These are phyloP conservation scores for Skeletonema menzelii DNA, from an alignment of 108 stramenopile species.

Conservation along the genomic window DNA sequence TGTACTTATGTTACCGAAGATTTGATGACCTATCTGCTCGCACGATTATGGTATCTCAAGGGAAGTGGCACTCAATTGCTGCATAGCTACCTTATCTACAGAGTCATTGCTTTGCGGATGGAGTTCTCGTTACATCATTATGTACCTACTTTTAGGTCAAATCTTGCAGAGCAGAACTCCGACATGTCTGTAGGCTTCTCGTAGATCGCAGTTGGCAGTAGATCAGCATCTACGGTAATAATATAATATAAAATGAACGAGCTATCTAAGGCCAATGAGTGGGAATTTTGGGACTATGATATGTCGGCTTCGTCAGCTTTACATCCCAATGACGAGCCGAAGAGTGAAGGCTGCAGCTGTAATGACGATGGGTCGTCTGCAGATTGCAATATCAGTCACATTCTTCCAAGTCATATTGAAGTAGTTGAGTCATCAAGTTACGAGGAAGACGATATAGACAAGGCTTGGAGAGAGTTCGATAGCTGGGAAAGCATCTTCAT, in stretches of 20 bases:
- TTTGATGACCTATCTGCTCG: too few relatives aligned
- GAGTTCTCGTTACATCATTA: too few relatives aligned
- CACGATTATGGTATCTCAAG: too few relatives aligned
- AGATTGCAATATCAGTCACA: neutral
- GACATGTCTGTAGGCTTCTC: too few relatives aligned
- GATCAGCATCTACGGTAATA: neutral
- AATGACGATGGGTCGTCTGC: neutral
- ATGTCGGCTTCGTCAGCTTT: neutral
- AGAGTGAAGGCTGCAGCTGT: neutral
- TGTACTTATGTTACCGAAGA: too few relatives aligned
- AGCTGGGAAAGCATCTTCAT: neutral
- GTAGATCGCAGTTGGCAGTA: too few relatives aligned
- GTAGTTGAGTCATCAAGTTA: neutral
- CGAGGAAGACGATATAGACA: neutral
- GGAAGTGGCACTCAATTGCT: too few relatives aligned
- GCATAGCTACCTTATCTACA: too few relatives aligned
- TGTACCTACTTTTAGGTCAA: too few relatives aligned
- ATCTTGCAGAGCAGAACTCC: too few relatives aligned
- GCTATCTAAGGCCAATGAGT: neutral
- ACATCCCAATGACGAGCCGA: neutral
- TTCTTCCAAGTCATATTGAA: neutral
- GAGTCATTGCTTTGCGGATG: too few relatives aligned
- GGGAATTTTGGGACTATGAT: neutral
- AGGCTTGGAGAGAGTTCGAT: neutral
- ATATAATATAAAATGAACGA: constrained; percentile 37